These are phyloP conservation scores for Scheffersomyces titani DNA, from an alignment of 1,139 yeast species.

Conservation along the genomic window DNA sequence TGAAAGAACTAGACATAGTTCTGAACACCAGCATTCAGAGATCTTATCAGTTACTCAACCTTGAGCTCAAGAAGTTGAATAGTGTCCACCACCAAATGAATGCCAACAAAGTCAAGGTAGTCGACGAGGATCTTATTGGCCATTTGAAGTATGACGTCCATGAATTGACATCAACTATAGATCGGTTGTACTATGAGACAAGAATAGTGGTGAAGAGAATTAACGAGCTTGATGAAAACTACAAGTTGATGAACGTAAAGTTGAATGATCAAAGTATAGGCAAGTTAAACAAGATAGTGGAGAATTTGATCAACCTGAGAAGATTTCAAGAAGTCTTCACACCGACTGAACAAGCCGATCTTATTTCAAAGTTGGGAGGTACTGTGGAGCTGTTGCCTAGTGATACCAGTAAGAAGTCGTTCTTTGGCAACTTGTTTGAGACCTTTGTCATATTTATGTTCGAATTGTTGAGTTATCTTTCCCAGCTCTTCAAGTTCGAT, in stretches of 20 bases:
- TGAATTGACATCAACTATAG: slow-evolving; percentile 70
- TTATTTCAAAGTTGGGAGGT: slow-evolving; percentile 30
- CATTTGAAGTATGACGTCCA: slow-evolving; percentile 51
- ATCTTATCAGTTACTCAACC: slow-evolving; percentile 30
- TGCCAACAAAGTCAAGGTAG: slow-evolving; percentile 29
- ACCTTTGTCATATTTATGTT: slow-evolving; percentile 29
- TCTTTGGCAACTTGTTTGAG: slow-evolving; percentile 17
- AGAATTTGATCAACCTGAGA: slow-evolving; percentile 37
- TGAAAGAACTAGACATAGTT: slow-evolving; percentile 1
- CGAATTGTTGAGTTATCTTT: slow-evolving; percentile 31
- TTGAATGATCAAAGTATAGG: slow-evolving; percentile 29
- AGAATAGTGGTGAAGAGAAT: slow-evolving; percentile 71
- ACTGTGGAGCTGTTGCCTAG: background rate
- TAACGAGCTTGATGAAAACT: slow-evolving; percentile 76
- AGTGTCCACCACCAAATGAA: slow-evolving; percentile 31
- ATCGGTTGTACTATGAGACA: slow-evolving; percentile 79
- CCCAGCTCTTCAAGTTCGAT: slow-evolving; percentile 37
- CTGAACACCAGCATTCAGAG: slow-evolving; percentile 21
- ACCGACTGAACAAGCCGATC: slow-evolving; percentile 30
- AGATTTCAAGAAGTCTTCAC: slow-evolving; percentile 34
- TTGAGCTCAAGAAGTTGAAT: slow-evolving; percentile 33
- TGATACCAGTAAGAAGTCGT: background rate
- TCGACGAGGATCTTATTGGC: slow-evolving; percentile 32
- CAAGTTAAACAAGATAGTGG: slow-evolving; percentile 32
- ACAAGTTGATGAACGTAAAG: slow-evolving; percentile 47